Conservation (phyloP, 1,284 basidiomycete genomes). For the Neonothopanus nambi region DNA sequence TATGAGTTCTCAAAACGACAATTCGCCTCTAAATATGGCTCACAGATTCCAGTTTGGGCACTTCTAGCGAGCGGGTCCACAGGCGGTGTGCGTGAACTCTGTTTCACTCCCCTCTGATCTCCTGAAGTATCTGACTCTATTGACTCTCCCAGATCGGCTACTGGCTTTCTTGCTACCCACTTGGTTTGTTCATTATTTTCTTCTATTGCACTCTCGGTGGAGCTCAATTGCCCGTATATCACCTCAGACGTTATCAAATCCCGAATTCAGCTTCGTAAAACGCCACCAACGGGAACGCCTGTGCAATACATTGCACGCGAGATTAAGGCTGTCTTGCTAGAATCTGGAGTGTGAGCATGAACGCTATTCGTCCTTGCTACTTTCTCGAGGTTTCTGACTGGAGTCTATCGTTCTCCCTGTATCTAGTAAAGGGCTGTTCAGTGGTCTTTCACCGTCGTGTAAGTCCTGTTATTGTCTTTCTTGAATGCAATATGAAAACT, state of each 20-base stretch:
- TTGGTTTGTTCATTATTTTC: conserved; percentile 46
- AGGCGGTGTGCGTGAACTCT: conserved; percentile 71
- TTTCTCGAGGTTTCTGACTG: background rate
- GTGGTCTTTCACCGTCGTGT: conserved; percentile 73
- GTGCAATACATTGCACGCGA: conserved; percentile 83
- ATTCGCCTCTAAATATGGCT: conserved; percentile 63
- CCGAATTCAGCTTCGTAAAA: conserved; percentile 78
- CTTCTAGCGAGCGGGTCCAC: conserved; percentile 83
- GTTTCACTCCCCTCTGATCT: conserved; percentile 2
- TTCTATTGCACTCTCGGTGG: background rate
- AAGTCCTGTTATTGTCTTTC: conserved; percentile 28
- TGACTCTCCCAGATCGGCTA: conserved; percentile 69
- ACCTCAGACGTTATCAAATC: conserved; percentile 86
- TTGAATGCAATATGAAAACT: background rate
- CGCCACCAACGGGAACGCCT: conserved; percentile 76
- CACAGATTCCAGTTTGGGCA: conserved; percentile 85
- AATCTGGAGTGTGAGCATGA: conserved; percentile 72
- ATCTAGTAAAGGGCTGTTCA: conserved; percentile 66
- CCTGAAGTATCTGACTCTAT: background rate
- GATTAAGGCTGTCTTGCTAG: conserved; percentile 63
- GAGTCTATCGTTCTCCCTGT: conserved; percentile 10
- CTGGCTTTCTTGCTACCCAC: conserved; percentile 92
- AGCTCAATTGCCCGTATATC: background rate
- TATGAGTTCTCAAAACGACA: conserved; percentile 89
- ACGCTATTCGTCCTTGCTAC: background rate